Conservation (phyloP, 768 basidiomycete species). For the Atractiella rhizophila region DNA sequence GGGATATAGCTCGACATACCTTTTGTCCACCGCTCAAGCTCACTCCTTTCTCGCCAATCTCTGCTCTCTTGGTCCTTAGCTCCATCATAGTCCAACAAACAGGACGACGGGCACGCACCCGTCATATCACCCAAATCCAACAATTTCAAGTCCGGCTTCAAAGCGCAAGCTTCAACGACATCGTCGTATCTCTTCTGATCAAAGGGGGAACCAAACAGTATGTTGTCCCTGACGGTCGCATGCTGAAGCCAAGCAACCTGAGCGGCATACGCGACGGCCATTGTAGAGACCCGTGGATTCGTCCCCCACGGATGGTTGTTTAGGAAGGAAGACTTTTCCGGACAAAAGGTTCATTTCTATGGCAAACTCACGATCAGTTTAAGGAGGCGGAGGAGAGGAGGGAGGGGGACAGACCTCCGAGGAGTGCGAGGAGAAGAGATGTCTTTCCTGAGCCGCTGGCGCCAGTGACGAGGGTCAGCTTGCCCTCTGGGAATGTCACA, state of each 20-base stretch:
- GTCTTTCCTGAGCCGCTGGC: slow-evolving; percentile 10
- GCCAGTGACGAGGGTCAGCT: slow-evolving; percentile 26
- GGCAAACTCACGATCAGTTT: too few relatives aligned
- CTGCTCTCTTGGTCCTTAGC: too few relatives aligned
- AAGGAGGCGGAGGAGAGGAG: too few relatives aligned
- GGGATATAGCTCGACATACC: not conserved
- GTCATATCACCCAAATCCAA: slow-evolving; percentile 54
- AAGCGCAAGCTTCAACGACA: slow-evolving; percentile 49
- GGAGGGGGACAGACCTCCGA: too few relatives aligned
- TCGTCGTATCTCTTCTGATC: slow-evolving; percentile 39
- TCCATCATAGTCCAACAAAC: too few relatives aligned
- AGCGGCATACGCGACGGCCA: slow-evolving; percentile 39
- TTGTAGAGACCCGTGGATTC: slow-evolving; percentile 30
- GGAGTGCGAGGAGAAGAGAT: slow-evolving; percentile 7
- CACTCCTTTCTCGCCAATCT: slow-evolving; percentile 14
- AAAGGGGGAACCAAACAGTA: too few relatives aligned
- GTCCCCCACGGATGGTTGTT: slow-evolving; percentile 5
- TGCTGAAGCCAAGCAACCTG: slow-evolving; percentile 47
- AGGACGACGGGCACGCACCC: too few relatives aligned
- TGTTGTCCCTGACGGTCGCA: slow-evolving; percentile 48
- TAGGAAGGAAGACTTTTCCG: not conserved
- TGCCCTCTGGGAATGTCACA: slow-evolving; percentile 36
- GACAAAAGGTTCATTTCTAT: slow-evolving; percentile 13
- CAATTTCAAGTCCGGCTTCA: slow-evolving; percentile 42
- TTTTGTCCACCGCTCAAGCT: slow-evolving; percentile 14